A percentile compares a stretch with the other conserved stretches of the same genome.
phyloP scores from a whole-genome alignment of 306 rosid genomes.

The Ochetophila trinervis region DNA sequence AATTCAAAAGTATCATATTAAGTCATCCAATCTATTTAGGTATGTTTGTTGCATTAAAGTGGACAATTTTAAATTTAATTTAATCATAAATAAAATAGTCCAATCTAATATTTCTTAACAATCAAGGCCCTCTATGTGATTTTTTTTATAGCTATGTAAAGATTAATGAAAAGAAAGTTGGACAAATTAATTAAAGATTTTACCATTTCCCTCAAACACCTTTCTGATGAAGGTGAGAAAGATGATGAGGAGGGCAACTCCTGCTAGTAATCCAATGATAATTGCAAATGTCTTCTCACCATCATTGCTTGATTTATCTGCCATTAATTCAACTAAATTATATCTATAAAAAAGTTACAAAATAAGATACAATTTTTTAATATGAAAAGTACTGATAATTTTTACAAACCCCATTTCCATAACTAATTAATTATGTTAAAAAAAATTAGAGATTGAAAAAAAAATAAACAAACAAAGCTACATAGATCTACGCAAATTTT shows the following conservation, averaged over 20 bases:
- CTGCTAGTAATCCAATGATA: conserved; percentile 83
- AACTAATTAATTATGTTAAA: neutral
- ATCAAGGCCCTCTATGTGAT: neutral
- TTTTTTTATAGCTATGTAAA: neutral
- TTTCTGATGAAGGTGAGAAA: conserved; percentile 67
- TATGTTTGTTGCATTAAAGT: too few species aligned
- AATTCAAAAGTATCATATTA: neutral
- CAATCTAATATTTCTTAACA: too few species aligned
- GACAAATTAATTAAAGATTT: neutral
- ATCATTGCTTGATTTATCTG: conserved; percentile 52
- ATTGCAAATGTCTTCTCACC: conserved; percentile 92
- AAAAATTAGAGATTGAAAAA: neutral
- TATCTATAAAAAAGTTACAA: neutral
- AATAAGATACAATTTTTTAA: neutral
- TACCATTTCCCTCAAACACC: conserved; percentile 58
- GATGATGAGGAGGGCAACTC: conserved; percentile 71
- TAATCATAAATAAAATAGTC: too few species aligned
- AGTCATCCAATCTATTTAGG: too few species aligned
- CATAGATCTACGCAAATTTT: neutral
- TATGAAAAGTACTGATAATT: neutral
- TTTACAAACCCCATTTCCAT: neutral
- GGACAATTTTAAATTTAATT: too few species aligned
- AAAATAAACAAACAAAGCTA: neutral
- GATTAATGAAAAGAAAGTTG: neutral
- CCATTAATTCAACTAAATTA: conserved; percentile 1